Evolutionary conservation across 768 basidiomycete species (phyloP).

Genomic region (Lyophyllum atratum): DNA sequence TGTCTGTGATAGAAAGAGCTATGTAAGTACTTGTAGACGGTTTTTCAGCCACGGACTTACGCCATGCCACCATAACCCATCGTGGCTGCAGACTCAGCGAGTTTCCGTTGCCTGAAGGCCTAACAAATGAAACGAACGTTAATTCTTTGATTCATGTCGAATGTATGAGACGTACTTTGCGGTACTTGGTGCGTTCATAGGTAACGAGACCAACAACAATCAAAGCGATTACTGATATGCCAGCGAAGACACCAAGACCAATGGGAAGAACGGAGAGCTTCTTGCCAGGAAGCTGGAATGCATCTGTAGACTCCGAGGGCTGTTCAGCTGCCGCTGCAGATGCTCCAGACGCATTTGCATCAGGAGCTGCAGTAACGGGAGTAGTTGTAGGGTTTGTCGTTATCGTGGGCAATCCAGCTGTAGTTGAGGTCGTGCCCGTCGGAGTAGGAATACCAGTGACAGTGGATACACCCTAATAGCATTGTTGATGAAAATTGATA

Average conservation of each 20-base stretch:
- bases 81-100: slow-evolving; percentile 59
- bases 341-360: slow-evolving; percentile 17
- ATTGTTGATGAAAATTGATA: background rate
- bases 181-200: slow-evolving; percentile 84
- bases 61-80: slow-evolving; percentile 65
- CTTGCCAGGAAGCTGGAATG: slow-evolving; percentile 73
- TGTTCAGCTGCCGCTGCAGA: slow-evolving; percentile 35
- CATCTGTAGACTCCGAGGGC: slow-evolving; percentile 34
- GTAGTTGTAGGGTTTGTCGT: slow-evolving; percentile 7
- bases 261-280: slow-evolving; percentile 76
- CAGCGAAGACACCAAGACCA: slow-evolving; percentile 82
- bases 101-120: slow-evolving; percentile 75
- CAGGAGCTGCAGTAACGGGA: slow-evolving; percentile 14
- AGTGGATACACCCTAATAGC: slow-evolving; percentile 19
- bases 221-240: slow-evolving; percentile 82
- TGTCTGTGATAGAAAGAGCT: slow-evolving; percentile 8
- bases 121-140: slow-evolving; percentile 26
- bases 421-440: slow-evolving; percentile 17
- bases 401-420: slow-evolving; percentile 12
- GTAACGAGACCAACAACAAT: slow-evolving; percentile 84
- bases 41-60: slow-evolving; percentile 26
- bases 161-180: slow-evolving; percentile 56
- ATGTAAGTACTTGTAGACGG: background rate
- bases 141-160: background rate
- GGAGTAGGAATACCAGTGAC: slow-evolving; percentile 13